phyloP scores from a whole-genome alignment of 1,139 yeast genomes.

The Yamadazyma blattariae region DNA sequence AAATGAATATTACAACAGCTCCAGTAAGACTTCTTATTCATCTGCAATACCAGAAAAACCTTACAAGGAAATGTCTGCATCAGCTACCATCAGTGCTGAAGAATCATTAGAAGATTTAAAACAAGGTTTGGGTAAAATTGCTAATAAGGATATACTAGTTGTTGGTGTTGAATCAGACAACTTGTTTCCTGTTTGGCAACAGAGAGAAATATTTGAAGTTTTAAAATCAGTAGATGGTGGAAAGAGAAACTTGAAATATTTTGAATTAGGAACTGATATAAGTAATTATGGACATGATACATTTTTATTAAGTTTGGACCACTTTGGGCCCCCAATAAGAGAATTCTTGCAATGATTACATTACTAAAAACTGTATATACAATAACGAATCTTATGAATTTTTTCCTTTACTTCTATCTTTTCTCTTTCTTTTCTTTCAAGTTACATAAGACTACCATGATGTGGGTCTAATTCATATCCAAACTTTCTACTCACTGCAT shows the following conservation, averaged over 20 bases:
- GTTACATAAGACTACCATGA: slow-evolving; percentile 47
- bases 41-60: slow-evolving; percentile 51
- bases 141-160: slow-evolving; percentile 67
- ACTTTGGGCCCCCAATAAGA: slow-evolving; percentile 76
- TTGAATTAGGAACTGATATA: slow-evolving; percentile 72
- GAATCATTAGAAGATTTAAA: slow-evolving; percentile 60
- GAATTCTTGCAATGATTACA: slow-evolving; percentile 42
- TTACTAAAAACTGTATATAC: slow-evolving; percentile 1
- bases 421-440: background rate
- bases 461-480: slow-evolving; percentile 67
- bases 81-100: slow-evolving; percentile 41
- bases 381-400: slow-evolving; percentile 1
- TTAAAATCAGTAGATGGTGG: slow-evolving; percentile 32
- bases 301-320: slow-evolving; percentile 71
- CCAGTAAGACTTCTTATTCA: background rate
- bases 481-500: slow-evolving; percentile 45
- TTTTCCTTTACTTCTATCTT: background rate
- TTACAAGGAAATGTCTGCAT: slow-evolving; percentile 46
- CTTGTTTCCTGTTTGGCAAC: slow-evolving; percentile 94
- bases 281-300: slow-evolving; percentile 92
- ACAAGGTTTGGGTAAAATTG: slow-evolving; percentile 61
- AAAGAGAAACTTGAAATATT: slow-evolving; percentile 45
- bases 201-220: slow-evolving; percentile 70
- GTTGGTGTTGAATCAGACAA: slow-evolving; percentile 92
- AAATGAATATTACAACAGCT: slow-evolving; percentile 17